Conservation (phyloP, 192 early-diverging fungal species). For the Coemansia sp. region DNA sequence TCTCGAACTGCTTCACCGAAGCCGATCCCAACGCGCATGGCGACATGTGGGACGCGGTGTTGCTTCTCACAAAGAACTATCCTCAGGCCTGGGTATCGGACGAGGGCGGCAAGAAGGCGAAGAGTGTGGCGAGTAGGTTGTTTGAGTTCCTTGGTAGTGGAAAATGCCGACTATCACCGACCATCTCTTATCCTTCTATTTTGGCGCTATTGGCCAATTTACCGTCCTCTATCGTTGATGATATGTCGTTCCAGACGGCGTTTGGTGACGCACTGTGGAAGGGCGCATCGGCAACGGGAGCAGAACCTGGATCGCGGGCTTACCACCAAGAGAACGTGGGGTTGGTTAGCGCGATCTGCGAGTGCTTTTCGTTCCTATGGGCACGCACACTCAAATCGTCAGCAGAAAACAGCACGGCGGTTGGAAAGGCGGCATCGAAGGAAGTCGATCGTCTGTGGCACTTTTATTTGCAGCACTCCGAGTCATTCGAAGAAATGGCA, state of each 20-base stretch:
- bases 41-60: conserved; percentile 88
- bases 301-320: conserved; percentile 12
- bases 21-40: conserved; percentile 71
- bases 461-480: conserved; percentile 45
- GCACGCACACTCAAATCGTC: conserved; percentile 33
- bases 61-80: conserved; percentile 75
- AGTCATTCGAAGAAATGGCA: conserved; percentile 32
- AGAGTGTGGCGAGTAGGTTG: conserved; percentile 58
- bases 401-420: not conserved
- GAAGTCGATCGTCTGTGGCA: conserved; percentile 55
- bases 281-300: conserved; percentile 19
- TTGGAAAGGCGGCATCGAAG: conserved; percentile 42
- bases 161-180: conserved; percentile 64
- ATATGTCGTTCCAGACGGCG: conserved; percentile 30
- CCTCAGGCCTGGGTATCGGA: conserved; percentile 62
- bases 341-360: conserved; percentile 42
- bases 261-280: conserved; percentile 50
- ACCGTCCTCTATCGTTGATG: conserved; percentile 48
- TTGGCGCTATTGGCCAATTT: conserved; percentile 72
- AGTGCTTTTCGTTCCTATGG: conserved; percentile 56
- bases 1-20: conserved; percentile 72
- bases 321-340: conserved; percentile 36
- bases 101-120: conserved; percentile 33
- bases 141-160: conserved; percentile 66
- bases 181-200: conserved; percentile 76